A percentile compares a stretch with the other conserved stretches of the same genome.
Evolutionary conservation across 164 flowering plant genomes (phyloP).

Genomic region (Aristolochia contorta): DNA sequence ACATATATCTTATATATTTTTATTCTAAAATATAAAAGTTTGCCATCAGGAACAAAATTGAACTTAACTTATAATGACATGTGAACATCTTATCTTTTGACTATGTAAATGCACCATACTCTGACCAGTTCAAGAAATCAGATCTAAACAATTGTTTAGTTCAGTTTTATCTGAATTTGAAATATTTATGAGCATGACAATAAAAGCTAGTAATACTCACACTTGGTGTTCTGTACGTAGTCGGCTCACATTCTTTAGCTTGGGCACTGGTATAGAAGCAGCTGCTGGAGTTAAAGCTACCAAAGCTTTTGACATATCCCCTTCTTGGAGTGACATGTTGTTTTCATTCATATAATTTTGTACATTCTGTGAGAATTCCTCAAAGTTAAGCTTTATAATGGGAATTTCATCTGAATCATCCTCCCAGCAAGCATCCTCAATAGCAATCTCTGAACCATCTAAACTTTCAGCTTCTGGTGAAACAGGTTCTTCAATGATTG

Average conservation of each 20-base stretch:
- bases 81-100: no score
- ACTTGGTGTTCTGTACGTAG: constrained; percentile 67
- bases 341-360: constrained; percentile 54
- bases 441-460: constrained; percentile 41
- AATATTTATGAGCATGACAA: no score
- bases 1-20: no score
- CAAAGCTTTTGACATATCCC: constrained; percentile 66
- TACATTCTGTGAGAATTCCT: constrained; percentile 53
- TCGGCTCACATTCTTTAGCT: constrained; percentile 45
- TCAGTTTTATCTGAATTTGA: no score
- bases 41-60: no score
- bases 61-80: no score
- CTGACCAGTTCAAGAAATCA: no score
- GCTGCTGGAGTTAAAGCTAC: constrained; percentile 45
- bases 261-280: constrained; percentile 51
- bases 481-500: constrained; percentile 66
- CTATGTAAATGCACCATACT: no score
- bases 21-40: no score
- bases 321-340: constrained; percentile 59
- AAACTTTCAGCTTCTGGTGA: constrained; percentile 56
- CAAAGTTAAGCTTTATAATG: constrained; percentile 60
- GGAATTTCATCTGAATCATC: constrained; percentile 89
- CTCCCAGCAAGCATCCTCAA: constrained; percentile 44
- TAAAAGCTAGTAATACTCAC: constrained; percentile 17
- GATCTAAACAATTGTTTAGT: no score